phyloP scores from a whole-genome alignment of 768 basidiomycete genomes.

The Suillus alpinus region DNA sequence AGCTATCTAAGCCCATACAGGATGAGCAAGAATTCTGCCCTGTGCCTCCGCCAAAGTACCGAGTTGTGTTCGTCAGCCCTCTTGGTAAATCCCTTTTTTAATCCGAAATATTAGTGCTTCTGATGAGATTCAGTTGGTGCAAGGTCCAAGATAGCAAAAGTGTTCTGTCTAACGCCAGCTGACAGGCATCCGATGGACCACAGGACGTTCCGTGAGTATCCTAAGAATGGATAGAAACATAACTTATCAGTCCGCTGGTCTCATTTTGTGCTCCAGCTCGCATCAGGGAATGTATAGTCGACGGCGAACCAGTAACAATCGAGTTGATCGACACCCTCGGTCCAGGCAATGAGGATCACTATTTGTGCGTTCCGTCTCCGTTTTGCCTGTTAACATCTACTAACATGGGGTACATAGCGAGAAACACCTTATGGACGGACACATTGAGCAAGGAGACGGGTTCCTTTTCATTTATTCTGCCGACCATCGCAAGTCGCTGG shows the following conservation, averaged over 20 bases:
- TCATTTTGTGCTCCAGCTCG: background rate
- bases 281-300: background rate
- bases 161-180: background rate
- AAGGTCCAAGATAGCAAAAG: background rate
- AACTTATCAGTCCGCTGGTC: background rate
- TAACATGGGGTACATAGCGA: background rate
- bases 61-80: background rate
- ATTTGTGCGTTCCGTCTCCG: background rate
- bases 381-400: background rate
- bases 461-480: slow-evolving; percentile 1
- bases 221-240: no score
- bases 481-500: background rate
- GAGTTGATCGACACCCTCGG: background rate
- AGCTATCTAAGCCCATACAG: background rate
- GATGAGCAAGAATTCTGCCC: background rate
- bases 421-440: background rate
- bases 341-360: background rate
- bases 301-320: background rate
- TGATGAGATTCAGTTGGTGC: background rate
- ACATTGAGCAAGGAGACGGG: background rate
- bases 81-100: background rate
- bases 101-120: background rate
- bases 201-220: background rate
- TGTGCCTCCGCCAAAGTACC: slow-evolving; percentile 2
- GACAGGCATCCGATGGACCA: background rate